phyloP scores from a whole-genome alignment of 2,329 filamentous ascomycete species.

The Delphinella strobiligena region DNA sequence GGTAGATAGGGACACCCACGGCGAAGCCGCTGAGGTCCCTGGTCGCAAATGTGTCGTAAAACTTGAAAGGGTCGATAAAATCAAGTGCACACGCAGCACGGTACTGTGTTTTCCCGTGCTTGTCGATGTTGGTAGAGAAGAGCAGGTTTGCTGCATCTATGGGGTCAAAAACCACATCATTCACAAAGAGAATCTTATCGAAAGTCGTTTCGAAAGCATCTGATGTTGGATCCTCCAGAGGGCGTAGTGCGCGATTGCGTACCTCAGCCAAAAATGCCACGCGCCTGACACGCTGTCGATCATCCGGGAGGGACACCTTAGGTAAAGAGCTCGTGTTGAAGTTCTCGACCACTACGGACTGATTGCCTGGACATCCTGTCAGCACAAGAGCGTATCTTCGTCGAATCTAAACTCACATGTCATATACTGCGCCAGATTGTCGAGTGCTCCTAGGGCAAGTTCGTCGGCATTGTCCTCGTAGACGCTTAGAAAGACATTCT shows the following conservation, averaged over 20 bases:
- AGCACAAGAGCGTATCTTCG: neutral
- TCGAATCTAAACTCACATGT: neutral
- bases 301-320: slow-evolving; percentile 45
- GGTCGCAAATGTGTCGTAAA: slow-evolving; percentile 64
- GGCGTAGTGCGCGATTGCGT: slow-evolving; percentile 56
- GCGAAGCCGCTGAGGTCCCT: slow-evolving; percentile 51
- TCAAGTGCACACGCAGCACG: slow-evolving; percentile 61
- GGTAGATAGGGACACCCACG: slow-evolving; percentile 40
- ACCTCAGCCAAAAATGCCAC: slow-evolving; percentile 62
- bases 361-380: neutral
- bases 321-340: neutral
- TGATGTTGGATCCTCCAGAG: slow-evolving; percentile 42
- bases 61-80: slow-evolving; percentile 54
- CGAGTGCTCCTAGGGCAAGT: neutral
- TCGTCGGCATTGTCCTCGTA: slow-evolving; percentile 46
- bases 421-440: neutral
- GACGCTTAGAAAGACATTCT: slow-evolving; percentile 60
- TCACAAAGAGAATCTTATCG: slow-evolving; percentile 49
- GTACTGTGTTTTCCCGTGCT: slow-evolving; percentile 41
- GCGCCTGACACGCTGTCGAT: slow-evolving; percentile 54
- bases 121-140: slow-evolving; percentile 48
- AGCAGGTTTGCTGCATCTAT: slow-evolving; percentile 48
- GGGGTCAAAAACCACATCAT: slow-evolving; percentile 55
- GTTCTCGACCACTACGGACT: neutral
- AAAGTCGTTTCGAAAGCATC: slow-evolving; percentile 25